Evolutionary conservation across 2,329 filamentous ascomycete species (phyloP), one percentile per base, ranked within the genome.

Genomic region (Cytospora mali): DNA sequence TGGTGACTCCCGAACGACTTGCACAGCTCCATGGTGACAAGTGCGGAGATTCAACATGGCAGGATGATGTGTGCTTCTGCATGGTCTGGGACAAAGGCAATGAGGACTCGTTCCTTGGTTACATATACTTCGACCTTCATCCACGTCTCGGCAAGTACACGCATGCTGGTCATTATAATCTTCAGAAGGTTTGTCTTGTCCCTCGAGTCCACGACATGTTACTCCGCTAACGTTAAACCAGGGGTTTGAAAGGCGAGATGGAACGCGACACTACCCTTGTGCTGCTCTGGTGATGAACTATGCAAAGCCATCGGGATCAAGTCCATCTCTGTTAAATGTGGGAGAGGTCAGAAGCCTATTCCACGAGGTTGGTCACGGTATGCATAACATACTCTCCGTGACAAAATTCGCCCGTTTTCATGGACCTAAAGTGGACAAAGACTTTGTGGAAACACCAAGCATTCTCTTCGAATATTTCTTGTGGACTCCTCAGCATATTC

Each of bases 321-420:
- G 31, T 2, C 64, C 64, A 7, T 58, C 58, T 2, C 48, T 66
- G 11, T 39, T 66, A 27, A 57, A 28, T 16, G 23, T 61, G 18
- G 29, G 58, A n/a, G 58, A 66, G 25, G 62, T 64, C 42, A 33
- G 64, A 27, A 59, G 58, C 2, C 31, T 66, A 3, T 66, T 66
- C 31, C 64, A 66, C 33, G 64, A 66, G 50, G 48, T 66, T 13
- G 64, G 64, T 16, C 64, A 66, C 25, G 52, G 61, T 2, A 52
- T 64, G 14, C 62, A 66, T 31, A 57, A 56, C 35, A 16, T 61
- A 5, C 58, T 66, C 11, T 57, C 42, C 7, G 48, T 29, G 16
- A 61, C 52, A 2, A 39, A 54, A n/a, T 56, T 51, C 31, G 57
- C 57, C 5, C 57, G 57, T 5, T 52, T 59, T 10, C 57, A 59